Conservation (phyloP, 108 stramenopile species). For the Mayamaea pseudoterrestris region DNA sequence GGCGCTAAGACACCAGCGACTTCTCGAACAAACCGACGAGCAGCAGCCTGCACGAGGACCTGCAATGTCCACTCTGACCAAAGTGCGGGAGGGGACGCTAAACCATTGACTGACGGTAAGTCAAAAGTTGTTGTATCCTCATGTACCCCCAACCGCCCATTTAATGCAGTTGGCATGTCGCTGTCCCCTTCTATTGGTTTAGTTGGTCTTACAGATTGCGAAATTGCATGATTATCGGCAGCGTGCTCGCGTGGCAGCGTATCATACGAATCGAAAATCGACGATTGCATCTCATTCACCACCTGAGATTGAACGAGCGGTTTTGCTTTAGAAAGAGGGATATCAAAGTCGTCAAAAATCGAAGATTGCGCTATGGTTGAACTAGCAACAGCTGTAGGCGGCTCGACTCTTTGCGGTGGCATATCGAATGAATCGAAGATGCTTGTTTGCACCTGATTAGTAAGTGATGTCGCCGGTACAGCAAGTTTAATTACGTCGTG, state of each 20-base stretch:
- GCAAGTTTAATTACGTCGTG: too few relatives aligned
- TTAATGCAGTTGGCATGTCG: too few relatives aligned
- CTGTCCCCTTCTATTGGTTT: too few relatives aligned
- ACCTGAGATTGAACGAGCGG: neutral
- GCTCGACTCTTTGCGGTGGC: neutral
- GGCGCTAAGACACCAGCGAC: constrained; percentile 32
- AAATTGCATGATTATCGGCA: too few relatives aligned
- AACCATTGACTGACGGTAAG: too few relatives aligned
- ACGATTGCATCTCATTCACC: constrained; percentile 11
- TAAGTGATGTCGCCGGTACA: too few relatives aligned
- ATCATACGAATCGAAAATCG: constrained; percentile 69
- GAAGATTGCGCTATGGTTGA: constrained; percentile 15
- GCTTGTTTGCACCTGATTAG: constrained; percentile 6
- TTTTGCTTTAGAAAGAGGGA: constrained; percentile 5
- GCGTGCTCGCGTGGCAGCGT: too few relatives aligned
- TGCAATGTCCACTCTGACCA: constrained; percentile 54
- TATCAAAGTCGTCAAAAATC: constrained; percentile 52
- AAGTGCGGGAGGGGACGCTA: too few relatives aligned
- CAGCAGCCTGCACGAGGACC: constrained; percentile 20
- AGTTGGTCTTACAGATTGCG: too few relatives aligned
- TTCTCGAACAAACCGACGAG: constrained; percentile 56
- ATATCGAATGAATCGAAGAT: constrained; percentile 26
- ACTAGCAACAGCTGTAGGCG: neutral
- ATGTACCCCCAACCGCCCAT: too few relatives aligned
- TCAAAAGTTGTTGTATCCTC: constrained; percentile 1